Evolutionary conservation across 2,329 filamentous ascomycete genomes (phyloP), one percentile per base, ranked within the genome.

Genomic region (Neofusicoccum cordaticola): DNA sequence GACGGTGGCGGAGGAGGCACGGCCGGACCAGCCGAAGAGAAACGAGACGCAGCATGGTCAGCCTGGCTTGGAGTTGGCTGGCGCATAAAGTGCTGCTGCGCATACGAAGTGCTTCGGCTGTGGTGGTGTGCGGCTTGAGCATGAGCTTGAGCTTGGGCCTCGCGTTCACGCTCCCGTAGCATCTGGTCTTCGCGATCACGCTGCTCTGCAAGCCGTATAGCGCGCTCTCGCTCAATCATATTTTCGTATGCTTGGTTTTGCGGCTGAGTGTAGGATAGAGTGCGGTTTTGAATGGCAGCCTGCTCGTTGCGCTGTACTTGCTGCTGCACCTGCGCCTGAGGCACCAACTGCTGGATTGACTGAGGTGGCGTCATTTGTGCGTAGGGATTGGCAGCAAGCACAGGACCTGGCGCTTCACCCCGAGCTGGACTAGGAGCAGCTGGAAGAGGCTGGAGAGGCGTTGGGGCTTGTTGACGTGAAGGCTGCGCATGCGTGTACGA

Each of bases 301-400:
- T 60, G 41, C 31, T 64, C 42, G 19, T 64, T 58, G 41, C 62
- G 62, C 37, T 56, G 50, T 13, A 44, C 44, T 17, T 64, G 62
- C 41, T 64, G 62, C 17, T 56, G 50, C 17, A 41, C 48, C 15
- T 45, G 62, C 35, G 44, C 13, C 47, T 45, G 41, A 44, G 62
- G 61, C 8, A 53, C 62, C 7, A 48, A 51, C 31, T 64, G 62
- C 41, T 64, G 62, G 13, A 64, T 42, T 11, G 34, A 19, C 17
- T 64, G 62, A 8, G 62, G 62, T 9, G 62, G 62, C 13, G 62
- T 64, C 62, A 64, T 64, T 42, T 64, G 62, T 9, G 52, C 62
- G 11, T 64, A 64, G 2, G 62, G 62, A 47, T 64, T 64, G 31
- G 62, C 31, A 12, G 51, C 41, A 11, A 64, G 51, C 15, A 64